A percentile compares a stretch with the other conserved stretches of the same genome.
Conservation (phyloP, 768 basidiomycete species). For the Suillus subalutaceus region DNA sequence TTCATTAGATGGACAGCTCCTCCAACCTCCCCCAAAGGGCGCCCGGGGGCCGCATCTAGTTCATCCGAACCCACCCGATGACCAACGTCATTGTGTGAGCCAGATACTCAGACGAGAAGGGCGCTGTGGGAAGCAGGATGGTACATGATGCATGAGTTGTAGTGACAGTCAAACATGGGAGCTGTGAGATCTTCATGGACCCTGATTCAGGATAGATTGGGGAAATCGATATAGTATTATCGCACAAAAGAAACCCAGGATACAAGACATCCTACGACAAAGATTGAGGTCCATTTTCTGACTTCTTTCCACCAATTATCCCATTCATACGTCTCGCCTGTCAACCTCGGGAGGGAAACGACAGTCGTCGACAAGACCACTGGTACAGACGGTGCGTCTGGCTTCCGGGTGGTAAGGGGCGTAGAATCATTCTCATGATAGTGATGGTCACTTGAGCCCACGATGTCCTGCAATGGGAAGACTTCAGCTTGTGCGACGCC, state of each 20-base stretch:
- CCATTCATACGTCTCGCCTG: slow-evolving; percentile 15
- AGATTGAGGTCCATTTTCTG: slow-evolving; percentile 33
- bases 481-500: slow-evolving; percentile 87
- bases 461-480: slow-evolving; percentile 23
- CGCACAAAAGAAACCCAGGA: slow-evolving; percentile 29
- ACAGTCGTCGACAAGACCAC: neutral
- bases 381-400: too few species aligned
- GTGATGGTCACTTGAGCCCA: neutral
- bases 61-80: too few species aligned
- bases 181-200: neutral
- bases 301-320: slow-evolving; percentile 25
- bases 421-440: neutral
- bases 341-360: neutral
- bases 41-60: too few species aligned
- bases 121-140: too few species aligned
- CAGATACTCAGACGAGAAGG: too few species aligned
- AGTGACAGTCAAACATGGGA: neutral
- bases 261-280: slow-evolving; percentile 27
- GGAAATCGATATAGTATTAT: slow-evolving; percentile 11
- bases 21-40: too few species aligned
- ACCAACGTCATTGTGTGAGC: too few species aligned
- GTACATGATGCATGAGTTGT: neutral
- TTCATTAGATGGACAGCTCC: too few species aligned
- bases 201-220: neutral
- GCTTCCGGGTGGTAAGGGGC: too few species aligned